Evolutionary conservation across 257 asterid genomes (phyloP).

Genomic region (Fraxinus quadrangulata): DNA sequence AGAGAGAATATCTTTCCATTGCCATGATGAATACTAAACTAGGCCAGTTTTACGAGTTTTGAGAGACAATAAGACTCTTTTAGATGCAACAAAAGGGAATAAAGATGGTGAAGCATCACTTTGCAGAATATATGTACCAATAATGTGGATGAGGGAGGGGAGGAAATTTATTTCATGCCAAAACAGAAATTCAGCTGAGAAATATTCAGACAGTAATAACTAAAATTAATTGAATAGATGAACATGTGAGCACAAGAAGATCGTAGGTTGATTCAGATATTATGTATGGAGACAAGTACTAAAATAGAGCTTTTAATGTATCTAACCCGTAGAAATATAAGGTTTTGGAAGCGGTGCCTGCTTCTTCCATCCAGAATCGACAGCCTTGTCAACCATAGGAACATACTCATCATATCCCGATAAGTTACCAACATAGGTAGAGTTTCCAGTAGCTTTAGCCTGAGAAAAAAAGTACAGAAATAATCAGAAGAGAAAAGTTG

Average conservation of each 20-base stretch:
- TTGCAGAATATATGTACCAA: background rate
- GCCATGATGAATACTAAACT: background rate
- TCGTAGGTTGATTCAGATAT: constrained; percentile 6
- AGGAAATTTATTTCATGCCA: background rate
- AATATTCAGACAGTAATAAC: background rate
- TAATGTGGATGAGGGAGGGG: background rate
- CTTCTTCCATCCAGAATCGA: constrained; percentile 68
- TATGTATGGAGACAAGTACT: background rate
- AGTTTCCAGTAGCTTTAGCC: constrained; percentile 77
- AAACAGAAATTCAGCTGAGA: background rate
- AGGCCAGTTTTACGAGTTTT: background rate
- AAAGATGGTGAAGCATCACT: background rate
- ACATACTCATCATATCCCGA: constrained; percentile 94
- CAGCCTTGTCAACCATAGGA: constrained; percentile 99
- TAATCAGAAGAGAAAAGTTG: background rate
- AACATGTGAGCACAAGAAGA: background rate
- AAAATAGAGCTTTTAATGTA: constrained; percentile 20
- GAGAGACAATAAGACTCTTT: background rate
- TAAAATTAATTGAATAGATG: background rate
- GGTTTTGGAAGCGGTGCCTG: constrained; percentile 42
- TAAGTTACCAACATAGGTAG: constrained; percentile 50
- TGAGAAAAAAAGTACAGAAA: constrained; percentile 35
- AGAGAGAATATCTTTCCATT: background rate
- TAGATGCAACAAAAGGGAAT: constrained; percentile 2
- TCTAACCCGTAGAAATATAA: constrained; percentile 50